Conservation (phyloP, 169 alveolate species). For the Eimeria maxima region DNA sequence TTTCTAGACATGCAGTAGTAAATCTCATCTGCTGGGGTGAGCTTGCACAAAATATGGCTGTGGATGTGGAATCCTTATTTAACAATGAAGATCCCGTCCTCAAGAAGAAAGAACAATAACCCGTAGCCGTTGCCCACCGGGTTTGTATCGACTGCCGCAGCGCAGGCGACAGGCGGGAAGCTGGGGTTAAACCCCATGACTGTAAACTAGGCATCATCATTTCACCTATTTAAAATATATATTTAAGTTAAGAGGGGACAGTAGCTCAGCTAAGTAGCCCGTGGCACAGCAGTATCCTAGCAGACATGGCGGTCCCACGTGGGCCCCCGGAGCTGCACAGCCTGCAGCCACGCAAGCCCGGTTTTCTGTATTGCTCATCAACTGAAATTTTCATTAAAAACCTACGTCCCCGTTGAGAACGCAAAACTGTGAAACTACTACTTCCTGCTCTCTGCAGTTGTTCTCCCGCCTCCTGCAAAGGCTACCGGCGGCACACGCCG, state of each 20-base stretch:
- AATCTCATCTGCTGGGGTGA: neutral
- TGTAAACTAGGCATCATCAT: neutral
- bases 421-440: neutral
- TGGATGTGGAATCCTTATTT: neutral
- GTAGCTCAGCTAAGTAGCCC: neutral
- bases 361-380: neutral
- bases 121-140: neutral
- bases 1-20: neutral
- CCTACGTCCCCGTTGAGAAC: neutral
- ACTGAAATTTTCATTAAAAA: neutral
- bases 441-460: neutral
- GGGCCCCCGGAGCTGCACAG: neutral
- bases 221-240: neutral
- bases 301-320: neutral
- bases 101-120: neutral
- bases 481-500: neutral
- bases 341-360: neutral
- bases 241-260: neutral
- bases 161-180: neutral
- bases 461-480: neutral
- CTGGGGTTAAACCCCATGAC: neutral
- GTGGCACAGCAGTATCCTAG: neutral
- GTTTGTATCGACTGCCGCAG: constrained; percentile 28
- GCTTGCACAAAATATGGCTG: neutral
- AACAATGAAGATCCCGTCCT: neutral